A percentile compares a stretch with the other conserved stretches of the same genome.
Evolutionary conservation across 2,329 filamentous ascomycete genomes (phyloP).

Genomic region (Beauveria caledonica): DNA sequence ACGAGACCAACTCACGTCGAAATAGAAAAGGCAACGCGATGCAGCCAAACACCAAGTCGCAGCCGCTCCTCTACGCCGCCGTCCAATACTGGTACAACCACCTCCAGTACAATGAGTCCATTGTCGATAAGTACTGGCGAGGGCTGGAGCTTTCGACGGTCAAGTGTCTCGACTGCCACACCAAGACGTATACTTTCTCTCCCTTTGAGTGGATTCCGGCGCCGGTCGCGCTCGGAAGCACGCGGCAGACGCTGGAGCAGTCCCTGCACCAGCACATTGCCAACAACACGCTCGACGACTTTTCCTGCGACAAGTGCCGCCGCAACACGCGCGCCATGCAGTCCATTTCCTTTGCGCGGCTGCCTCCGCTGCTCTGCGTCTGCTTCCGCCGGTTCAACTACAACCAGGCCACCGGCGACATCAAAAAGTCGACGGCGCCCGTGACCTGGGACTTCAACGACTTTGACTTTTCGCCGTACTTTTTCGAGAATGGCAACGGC

Average conservation of each 20-base stretch:
- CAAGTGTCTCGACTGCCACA: conserved; percentile 53
- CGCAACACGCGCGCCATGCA: conserved; percentile 59
- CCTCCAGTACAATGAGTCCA: conserved; percentile 60
- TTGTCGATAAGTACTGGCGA: conserved; percentile 72
- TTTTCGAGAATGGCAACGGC: conserved; percentile 28
- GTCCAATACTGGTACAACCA: conserved; percentile 68
- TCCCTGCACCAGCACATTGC: conserved; percentile 63
- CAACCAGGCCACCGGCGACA: conserved; percentile 25
- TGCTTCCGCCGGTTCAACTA: conserved; percentile 57
- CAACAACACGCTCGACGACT: conserved; percentile 58
- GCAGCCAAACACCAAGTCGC: conserved; percentile 26
- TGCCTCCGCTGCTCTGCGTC: conserved; percentile 71
- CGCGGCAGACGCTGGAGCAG: conserved; percentile 39
- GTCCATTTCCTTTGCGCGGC: conserved; percentile 64
- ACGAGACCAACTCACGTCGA: conserved; percentile 66
- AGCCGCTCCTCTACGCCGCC: conserved; percentile 46
- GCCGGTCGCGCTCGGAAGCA: conserved; percentile 25
- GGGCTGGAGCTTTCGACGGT: conserved; percentile 66
- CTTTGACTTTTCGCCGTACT: conserved; percentile 45
- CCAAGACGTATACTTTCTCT: conserved; percentile 36
- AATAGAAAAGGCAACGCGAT: conserved; percentile 29
- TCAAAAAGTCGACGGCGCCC: conserved; percentile 59
- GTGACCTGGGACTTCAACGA: conserved; percentile 71
- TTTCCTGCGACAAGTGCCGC: conserved; percentile 69
- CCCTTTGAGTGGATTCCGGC: conserved; percentile 47